Evolutionary conservation across 768 basidiomycete species (phyloP).

Genomic region (Xerocomellus intermedius): DNA sequence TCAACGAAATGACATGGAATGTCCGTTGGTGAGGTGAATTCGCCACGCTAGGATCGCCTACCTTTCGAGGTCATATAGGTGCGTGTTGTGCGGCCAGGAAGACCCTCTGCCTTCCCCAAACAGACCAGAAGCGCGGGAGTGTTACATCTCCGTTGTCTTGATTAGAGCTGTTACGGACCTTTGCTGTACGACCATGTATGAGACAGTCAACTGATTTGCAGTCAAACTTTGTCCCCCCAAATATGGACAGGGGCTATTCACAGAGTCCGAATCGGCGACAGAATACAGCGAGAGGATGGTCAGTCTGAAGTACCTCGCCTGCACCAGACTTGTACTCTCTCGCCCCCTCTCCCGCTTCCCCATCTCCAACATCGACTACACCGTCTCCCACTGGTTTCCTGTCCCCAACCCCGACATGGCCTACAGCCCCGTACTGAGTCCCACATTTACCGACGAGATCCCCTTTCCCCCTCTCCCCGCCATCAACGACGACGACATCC

Average conservation of each 20-base stretch:
- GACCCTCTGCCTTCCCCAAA: too few relatives aligned
- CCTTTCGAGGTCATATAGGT: background rate
- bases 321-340: background rate
- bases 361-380: background rate
- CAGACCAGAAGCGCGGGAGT: too few relatives aligned
- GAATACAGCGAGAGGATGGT: background rate
- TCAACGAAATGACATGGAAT: background rate
- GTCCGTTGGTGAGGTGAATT: background rate
- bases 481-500: conserved; percentile 47
- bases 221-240: too few relatives aligned
- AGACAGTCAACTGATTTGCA: too few relatives aligned
- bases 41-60: background rate
- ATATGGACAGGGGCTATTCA: too few relatives aligned
- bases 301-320: background rate
- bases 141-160: too few relatives aligned
- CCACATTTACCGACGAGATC: conserved; percentile 30
- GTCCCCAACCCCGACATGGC: background rate
- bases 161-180: too few relatives aligned
- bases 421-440: conserved; percentile 16
- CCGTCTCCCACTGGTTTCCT: conserved; percentile 1
- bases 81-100: too few relatives aligned
- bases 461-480: conserved; percentile 57
- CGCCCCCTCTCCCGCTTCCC: background rate
- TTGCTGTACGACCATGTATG: too few relatives aligned
- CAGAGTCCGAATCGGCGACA: background rate